Conservation (phyloP, 176 grass and related monocot species). For the Zoysia japonica region DNA sequence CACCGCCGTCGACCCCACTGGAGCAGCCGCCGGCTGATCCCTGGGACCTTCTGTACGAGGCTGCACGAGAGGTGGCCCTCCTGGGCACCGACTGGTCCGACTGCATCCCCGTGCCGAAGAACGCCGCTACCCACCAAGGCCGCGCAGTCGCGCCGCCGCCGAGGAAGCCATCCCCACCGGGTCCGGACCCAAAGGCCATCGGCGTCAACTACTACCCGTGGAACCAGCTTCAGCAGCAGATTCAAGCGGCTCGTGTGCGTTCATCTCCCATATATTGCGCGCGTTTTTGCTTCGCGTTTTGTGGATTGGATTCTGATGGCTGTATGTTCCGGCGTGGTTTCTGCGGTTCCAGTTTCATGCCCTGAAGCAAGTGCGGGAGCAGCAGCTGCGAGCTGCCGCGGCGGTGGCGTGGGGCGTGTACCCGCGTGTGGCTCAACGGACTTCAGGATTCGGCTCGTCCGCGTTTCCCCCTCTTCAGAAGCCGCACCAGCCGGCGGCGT, state of each 20-base stretch:
- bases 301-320: neutral
- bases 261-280: too few species aligned
- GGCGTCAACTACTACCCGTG: neutral
- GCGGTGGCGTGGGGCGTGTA: constrained; percentile 27
- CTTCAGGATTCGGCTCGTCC: constrained; percentile 5
- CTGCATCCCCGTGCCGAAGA: constrained; percentile 37
- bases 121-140: neutral
- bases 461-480: constrained; percentile 66
- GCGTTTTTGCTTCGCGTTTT: neutral
- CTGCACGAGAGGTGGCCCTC: constrained; percentile 67
- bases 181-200: neutral
- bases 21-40: constrained; percentile 53
- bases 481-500: constrained; percentile 9
- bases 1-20: constrained; percentile 70
- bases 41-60: constrained; percentile 65
- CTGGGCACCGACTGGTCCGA: neutral
- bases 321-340: neutral
- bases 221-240: constrained; percentile 41
- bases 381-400: constrained; percentile 41
- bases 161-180: constrained; percentile 17
- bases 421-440: neutral
- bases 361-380: constrained; percentile 62
- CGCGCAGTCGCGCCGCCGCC: constrained; percentile 1
- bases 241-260: constrained; percentile 64
- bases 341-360: constrained; percentile 59